phyloP scores from a whole-genome alignment of 371 early-diverging fungal genomes.

The Mortierella sp. region DNA sequence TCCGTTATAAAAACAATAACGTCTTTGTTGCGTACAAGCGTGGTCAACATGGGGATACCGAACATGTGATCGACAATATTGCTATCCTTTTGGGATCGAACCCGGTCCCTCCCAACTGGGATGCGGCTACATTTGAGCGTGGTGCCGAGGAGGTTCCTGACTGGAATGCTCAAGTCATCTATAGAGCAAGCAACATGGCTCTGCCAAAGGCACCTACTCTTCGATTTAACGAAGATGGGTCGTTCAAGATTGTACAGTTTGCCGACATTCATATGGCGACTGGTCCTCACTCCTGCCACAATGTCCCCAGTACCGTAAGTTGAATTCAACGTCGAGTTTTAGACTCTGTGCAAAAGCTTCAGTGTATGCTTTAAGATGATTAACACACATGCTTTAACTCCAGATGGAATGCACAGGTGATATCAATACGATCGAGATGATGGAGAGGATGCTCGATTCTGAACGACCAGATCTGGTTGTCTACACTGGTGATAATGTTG shows the following conservation, averaged over 20 bases:
- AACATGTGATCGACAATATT: constrained; percentile 58
- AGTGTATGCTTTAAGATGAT: neutral
- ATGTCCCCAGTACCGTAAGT: constrained; percentile 58
- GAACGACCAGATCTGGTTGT: constrained; percentile 69
- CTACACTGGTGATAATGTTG: constrained; percentile 70
- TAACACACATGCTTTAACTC: neutral
- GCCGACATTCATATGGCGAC: constrained; percentile 71
- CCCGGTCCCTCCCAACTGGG: constrained; percentile 47
- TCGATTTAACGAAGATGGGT: constrained; percentile 58
- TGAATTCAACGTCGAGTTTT: neutral
- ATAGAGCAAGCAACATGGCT: constrained; percentile 8
- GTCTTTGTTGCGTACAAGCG: constrained; percentile 31
- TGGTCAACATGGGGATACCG: constrained; percentile 13
- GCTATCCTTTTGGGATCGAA: constrained; percentile 61
- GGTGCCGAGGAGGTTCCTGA: constrained; percentile 21
- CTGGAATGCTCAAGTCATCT: constrained; percentile 45
- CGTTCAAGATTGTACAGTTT: constrained; percentile 68
- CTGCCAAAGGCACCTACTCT: constrained; percentile 39
- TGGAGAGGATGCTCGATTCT: constrained; percentile 60
- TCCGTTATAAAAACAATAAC: constrained; percentile 40
- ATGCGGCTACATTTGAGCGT: constrained; percentile 23
- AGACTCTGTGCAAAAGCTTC: too few species aligned
- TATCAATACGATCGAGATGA: constrained; percentile 58
- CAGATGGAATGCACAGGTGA: constrained; percentile 65
- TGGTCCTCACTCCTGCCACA: constrained; percentile 60